Evolutionary conservation across 75 land plant species (phyloP), one percentile per base, ranked within the genome.

Genomic region (Larix kaempferi): DNA sequence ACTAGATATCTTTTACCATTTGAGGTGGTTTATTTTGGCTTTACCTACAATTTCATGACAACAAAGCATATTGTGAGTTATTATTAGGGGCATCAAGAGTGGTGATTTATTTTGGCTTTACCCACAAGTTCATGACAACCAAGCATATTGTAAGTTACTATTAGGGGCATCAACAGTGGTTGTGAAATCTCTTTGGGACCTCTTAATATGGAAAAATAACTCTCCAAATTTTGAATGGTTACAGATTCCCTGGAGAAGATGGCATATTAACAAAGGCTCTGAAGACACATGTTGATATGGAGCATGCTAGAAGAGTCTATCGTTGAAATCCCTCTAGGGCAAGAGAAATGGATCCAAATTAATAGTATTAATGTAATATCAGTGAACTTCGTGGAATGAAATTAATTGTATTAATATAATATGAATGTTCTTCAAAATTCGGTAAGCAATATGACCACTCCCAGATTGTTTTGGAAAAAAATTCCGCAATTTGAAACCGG

Each of bases 71-170:
- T n/a, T n/a, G n/a, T n/a, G n/a, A n/a, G n/a, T n/a, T n/a, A n/a
- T n/a, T n/a, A n/a, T n/a, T n/a, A n/a, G n/a, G n/a, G n/a, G n/a
- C n/a, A n/a, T n/a, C n/a, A n/a, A n/a, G n/a, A n/a, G n/a, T n/a
- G n/a, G n/a, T n/a, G n/a, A n/a, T n/a, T n/a, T n/a, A n/a, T n/a
- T 19, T 5, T 2, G 0, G 11, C 23, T 17, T 69, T 19, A 11
- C 52, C 72, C 10, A 52, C 6, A 3, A 69, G 39, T 69, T 35
- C 21, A 33, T 35, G 7, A 39, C 11, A 17, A 22, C 37, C 72
- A 19, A 7, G 52, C 98, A 15, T 89, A 88, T 86, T 96, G 93
- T 80, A 95, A 91, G 82, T 79, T 95, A 41, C 81, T 95, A 78
- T 77, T 95, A n/a, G 83, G 83, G 54, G 94, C 97, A 59, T 94